Conservation (phyloP, 129 eudicot species). For the Smallanthus sonchifolius region DNA sequence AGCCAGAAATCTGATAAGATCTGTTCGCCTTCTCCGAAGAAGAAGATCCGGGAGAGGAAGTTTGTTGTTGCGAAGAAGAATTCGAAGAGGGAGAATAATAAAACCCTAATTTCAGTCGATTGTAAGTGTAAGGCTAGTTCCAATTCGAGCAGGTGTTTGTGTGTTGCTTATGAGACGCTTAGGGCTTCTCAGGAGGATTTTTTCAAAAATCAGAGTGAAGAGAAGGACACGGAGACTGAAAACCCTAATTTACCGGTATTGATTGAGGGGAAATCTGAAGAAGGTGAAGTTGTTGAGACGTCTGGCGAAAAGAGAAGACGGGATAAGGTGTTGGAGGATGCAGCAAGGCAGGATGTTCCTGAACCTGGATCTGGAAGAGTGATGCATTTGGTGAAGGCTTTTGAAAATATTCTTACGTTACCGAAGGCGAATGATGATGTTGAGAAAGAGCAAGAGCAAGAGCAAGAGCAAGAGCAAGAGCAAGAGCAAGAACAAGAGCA, state of each 20-base stretch:
- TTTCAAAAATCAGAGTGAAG: conserved; percentile 38
- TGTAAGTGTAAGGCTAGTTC: conserved; percentile 65
- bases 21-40: conserved; percentile 41
- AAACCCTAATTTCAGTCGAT: conserved; percentile 17
- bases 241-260: conserved; percentile 15
- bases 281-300: conserved; percentile 21
- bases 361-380: conserved; percentile 75
- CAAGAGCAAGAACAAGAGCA: no score
- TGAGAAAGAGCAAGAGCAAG: conserved; percentile 20
- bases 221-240: not conserved
- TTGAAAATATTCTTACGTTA: conserved; percentile 61
- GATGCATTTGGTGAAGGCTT: conserved; percentile 75
- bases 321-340: conserved; percentile 53
- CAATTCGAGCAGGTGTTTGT: conserved; percentile 51
- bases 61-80: conserved; percentile 81
- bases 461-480: conserved; percentile 24
- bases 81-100: conserved; percentile 32
- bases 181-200: conserved; percentile 95
- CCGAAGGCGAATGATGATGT: conserved; percentile 40
- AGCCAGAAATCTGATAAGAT: conserved; percentile 44
- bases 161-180: conserved; percentile 79
- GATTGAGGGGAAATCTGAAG: conserved; percentile 10
- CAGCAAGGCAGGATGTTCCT: conserved; percentile 42
- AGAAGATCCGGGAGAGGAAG: conserved; percentile 72
- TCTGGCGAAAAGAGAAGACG: conserved; percentile 58